Percentiles rank a stretch among this genome's conserved stretches.
Evolutionary conservation across 495 filamentous ascomycete genomes (phyloP).

Genomic region (Daldinia concentrica): DNA sequence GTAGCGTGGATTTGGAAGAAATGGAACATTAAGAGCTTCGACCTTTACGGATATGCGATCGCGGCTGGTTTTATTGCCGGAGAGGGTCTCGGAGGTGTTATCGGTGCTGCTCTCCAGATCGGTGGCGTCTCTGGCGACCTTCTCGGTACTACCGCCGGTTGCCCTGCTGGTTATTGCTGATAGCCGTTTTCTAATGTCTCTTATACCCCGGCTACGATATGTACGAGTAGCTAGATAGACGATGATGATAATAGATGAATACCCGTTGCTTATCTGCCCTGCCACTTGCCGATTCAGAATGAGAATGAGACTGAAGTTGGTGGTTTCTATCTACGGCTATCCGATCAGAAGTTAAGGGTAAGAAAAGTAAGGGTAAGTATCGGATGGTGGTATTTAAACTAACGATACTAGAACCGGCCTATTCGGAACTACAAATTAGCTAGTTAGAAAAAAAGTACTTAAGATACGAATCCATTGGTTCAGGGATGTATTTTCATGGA

Average conservation of each 20-base stretch:
- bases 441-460: not conserved
- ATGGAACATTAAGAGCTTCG: conserved; percentile 63
- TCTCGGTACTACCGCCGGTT: conserved; percentile 60
- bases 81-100: conserved; percentile 71
- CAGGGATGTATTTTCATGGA: too few species aligned
- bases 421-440: not conserved
- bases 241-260: conserved; percentile 16
- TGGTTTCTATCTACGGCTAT: not conserved
- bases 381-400: not conserved
- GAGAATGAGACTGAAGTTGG: not conserved
- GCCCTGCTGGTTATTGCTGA: conserved; percentile 52
- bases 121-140: conserved; percentile 56
- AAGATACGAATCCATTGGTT: not conserved
- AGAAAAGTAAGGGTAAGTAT: not conserved
- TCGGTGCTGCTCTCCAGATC: conserved; percentile 66
- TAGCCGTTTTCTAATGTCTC: conserved; percentile 1
- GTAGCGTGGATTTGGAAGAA: conserved; percentile 67
- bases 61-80: conserved; percentile 75
- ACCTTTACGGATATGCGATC: conserved; percentile 70
- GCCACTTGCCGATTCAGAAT: not conserved
- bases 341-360: not conserved
- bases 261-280: not conserved
- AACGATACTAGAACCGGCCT: not conserved
- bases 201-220: conserved; percentile 29
- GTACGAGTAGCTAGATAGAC: not conserved